phyloP scores from a whole-genome alignment of 805 yeast species.

The Nakazawaea anatomiae region DNA sequence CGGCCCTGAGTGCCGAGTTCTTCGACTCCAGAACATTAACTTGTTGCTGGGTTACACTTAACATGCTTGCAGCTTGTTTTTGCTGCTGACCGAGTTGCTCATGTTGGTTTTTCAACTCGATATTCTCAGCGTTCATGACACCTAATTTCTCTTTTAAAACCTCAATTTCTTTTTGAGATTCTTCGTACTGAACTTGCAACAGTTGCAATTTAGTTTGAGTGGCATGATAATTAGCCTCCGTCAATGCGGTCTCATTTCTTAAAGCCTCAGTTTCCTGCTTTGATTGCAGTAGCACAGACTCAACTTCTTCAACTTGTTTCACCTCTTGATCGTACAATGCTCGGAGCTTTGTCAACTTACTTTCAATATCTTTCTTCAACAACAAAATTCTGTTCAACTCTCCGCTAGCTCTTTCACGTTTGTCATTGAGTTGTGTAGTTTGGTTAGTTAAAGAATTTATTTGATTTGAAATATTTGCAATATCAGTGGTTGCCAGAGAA shows the following conservation, averaged over 20 bases:
- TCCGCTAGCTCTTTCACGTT: slow-evolving; percentile 67
- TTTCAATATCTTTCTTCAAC: slow-evolving; percentile 65
- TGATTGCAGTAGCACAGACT: slow-evolving; percentile 51
- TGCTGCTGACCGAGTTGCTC: slow-evolving; percentile 47
- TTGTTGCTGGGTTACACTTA: slow-evolving; percentile 65
- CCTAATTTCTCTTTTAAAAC: slow-evolving; percentile 65
- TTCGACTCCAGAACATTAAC: slow-evolving; percentile 54
- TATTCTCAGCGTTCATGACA: slow-evolving; percentile 58
- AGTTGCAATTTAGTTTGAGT: slow-evolving; percentile 59
- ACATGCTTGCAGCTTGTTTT: slow-evolving; percentile 56
- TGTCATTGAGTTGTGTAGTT: slow-evolving; percentile 62
- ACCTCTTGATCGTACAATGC: slow-evolving; percentile 75
- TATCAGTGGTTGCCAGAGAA: slow-evolving; percentile 75
- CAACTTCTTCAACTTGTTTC: slow-evolving; percentile 67
- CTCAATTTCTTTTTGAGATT: slow-evolving; percentile 62
- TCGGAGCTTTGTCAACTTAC: slow-evolving; percentile 62
- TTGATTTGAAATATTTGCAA: slow-evolving; percentile 84
- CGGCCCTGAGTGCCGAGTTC: slow-evolving; percentile 28
- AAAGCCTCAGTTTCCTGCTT: slow-evolving; percentile 63
- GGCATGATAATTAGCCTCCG: slow-evolving; percentile 75
- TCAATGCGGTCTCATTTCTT: slow-evolving; percentile 63
- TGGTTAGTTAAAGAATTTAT: slow-evolving; percentile 73
- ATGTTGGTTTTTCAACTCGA: slow-evolving; percentile 50
- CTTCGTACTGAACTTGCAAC: slow-evolving; percentile 53
- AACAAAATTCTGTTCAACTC: slow-evolving; percentile 67